Evolutionary conservation across 2,329 filamentous ascomycete genomes (phyloP), one percentile per base, ranked within the genome.

Genomic region (Aspergillus luchuensis): DNA sequence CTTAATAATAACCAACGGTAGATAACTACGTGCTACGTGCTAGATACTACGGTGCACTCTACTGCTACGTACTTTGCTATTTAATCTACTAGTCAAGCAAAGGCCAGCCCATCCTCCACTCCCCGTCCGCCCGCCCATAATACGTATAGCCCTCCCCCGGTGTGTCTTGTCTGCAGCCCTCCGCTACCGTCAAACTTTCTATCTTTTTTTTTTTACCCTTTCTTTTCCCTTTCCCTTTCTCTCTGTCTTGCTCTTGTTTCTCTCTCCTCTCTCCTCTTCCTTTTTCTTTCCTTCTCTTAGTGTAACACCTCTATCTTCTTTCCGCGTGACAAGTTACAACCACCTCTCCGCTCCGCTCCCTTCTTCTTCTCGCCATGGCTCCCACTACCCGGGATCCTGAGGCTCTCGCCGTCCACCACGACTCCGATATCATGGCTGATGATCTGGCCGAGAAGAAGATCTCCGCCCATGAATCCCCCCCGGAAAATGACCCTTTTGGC

Each of bases 401-500:
- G 39, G 39, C 52, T 2, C 28, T 55, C 38, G 39, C 39, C 38
- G 23, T 38, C 23, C 52, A 55, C 23, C 38, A 55, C 15, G 38
- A 55, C 21, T 19, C 39, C 23, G 38, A 30, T 7, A 23, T 17
- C 8, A 15, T 30, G 33, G 33, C 33, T n/a, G 52, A 55, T n/a
- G 52, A 55, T 1, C 43, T 17, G 52, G 15, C 30, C 38, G 63
- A 65, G 45, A 60, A 65, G 54, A 66, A 64, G 39, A 52, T 54
- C 36, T 43, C 43, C 10, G 38, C 45, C 10, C 28, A 55, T 15
- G 58, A 61, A 6, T 50, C 38, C 2, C n/a, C 60, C 3, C 62
- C 62, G 4, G 43, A 51, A 7, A 57, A 66, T 23, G 76, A 78
- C 59, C 74, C 74, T 1, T 78, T 78, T 63, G 76, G 76, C 3